Conservation (phyloP, 495 filamentous ascomycete genomes). For the Clavariopsis aquatica region DNA sequence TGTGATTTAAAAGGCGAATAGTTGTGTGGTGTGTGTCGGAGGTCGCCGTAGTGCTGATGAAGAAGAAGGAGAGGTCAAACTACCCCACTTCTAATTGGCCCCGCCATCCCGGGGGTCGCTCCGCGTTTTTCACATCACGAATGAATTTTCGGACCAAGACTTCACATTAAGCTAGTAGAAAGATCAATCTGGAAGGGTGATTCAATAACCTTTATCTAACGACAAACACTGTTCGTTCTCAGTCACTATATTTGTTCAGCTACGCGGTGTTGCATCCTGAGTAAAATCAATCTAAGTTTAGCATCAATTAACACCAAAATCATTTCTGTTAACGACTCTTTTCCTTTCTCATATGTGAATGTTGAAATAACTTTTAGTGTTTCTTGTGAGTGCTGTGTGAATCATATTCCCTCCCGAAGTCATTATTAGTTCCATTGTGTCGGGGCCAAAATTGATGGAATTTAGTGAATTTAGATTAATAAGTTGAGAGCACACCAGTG, state of each 20-base stretch:
- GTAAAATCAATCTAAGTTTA: too few relatives aligned
- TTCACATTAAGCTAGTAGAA: neutral
- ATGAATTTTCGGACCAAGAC: neutral
- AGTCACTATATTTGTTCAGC: neutral
- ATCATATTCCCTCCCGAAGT: too few relatives aligned
- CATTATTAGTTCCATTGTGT: too few relatives aligned
- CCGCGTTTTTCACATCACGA: neutral
- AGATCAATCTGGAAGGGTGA: neutral
- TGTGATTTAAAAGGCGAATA: neutral
- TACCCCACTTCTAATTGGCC: constrained; percentile 19
- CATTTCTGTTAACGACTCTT: too few relatives aligned
- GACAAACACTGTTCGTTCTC: neutral
- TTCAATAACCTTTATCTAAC: neutral
- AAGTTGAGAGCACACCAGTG: too few relatives aligned
- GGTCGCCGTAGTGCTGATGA: constrained; percentile 8
- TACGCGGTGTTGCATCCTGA: too few relatives aligned
- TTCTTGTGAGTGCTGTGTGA: too few relatives aligned
- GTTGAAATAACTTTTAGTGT: too few relatives aligned
- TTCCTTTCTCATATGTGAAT: too few relatives aligned
- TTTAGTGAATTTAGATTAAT: too few relatives aligned
- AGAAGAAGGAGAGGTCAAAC: neutral
- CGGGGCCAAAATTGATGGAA: too few relatives aligned
- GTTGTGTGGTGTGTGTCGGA: constrained; percentile 9
- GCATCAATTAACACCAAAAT: too few relatives aligned
- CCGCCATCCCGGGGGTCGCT: neutral